Base-by-base conservation (phyloP, 192 early-diverging fungal genomes). In the Chytriomyces confervae region DNA sequence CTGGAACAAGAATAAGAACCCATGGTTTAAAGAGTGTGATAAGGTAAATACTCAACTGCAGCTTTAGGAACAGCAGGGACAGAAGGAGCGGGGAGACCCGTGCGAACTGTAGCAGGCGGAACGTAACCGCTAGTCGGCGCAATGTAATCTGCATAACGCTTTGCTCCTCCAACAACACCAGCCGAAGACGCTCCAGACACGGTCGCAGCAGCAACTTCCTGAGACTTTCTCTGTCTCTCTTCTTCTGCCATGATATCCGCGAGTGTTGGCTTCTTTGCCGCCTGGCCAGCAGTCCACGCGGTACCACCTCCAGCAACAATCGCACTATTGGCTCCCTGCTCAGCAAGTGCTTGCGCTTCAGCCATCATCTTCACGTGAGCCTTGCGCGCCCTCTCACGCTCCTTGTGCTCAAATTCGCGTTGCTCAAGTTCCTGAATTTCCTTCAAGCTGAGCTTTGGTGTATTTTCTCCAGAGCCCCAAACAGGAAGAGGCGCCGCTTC, bases 241-340 rank as follows among this genome's bases (percentile, higher is more conserved):
- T 89, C 87, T 50, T 89, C 87, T 61, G 80, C 69, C 83, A 89
- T 89, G 49, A 89, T 89, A 53, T 85, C 80, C 6, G 83, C 79
- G 5, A 89, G 68, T 10, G 80, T 79, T 44, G 73, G 76, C 57
- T 77, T 79, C 75, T 82, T 77, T 7, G 60, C 61, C 3, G 49
- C 61, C 61, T 63, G 43, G 8, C 81, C 79, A 27, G 78, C 76
- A 13, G 61, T 50, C 79, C 79, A 81, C 16, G 75, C 44, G 43
- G 57, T 44, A 11, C 69, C 66, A 13, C 72, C 73, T 49, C 76
- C 53, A 7, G 68, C 29, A 62, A 74, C 48, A 48, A 48, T 24
- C 27, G 67, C 67, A 23, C 53, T 45, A 7, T 36, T 61, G 20
- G 84, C 84, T 48, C 77, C 78, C 49, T 79, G 75, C 36, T 86